Evolutionary conservation across 306 rosid species (phyloP).

Genomic region (Sicyos edulis): DNA sequence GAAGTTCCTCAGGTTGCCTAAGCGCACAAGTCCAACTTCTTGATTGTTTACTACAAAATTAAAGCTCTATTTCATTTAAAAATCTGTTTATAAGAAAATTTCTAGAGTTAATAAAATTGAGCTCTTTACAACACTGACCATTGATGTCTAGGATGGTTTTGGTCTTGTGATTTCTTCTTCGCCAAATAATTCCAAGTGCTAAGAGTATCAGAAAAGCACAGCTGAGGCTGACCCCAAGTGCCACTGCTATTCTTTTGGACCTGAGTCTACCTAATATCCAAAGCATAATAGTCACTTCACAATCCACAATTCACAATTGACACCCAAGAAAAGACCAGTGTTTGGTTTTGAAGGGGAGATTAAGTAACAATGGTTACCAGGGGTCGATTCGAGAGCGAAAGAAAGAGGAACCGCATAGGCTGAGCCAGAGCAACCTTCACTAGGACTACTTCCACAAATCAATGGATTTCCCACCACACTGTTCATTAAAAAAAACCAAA

Average conservation of each 20-base stretch:
- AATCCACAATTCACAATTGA: no score
- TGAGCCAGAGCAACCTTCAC: constrained; percentile 76
- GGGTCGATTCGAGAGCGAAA: constrained; percentile 46
- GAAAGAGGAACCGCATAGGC: constrained; percentile 50
- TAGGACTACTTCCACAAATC: constrained; percentile 63
- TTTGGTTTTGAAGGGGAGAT: not conserved
- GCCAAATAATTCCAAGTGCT: constrained; percentile 49
- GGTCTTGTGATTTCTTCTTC: constrained; percentile 51
- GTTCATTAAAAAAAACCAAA: constrained; percentile 15
- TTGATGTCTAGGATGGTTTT: constrained; percentile 50
- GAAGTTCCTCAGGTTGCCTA: constrained; percentile 81
- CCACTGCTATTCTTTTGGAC: constrained; percentile 64
- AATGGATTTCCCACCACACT: constrained; percentile 86
- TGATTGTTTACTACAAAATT: constrained; percentile 43
- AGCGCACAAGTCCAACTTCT: constrained; percentile 69
- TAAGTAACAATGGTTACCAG: constrained; percentile 32
- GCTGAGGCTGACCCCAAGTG: constrained; percentile 72
- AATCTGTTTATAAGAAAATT: not conserved
- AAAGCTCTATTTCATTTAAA: not conserved
- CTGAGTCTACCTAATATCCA: constrained; percentile 45
- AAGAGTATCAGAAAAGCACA: constrained; percentile 47
- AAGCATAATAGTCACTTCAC: not conserved
- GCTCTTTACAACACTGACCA: constrained; percentile 41
- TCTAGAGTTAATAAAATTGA: constrained; percentile 2
- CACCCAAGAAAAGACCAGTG: not conserved